Conservation (phyloP, 75 land plant genomes). For the Pseudotsuga menziesii region DNA sequence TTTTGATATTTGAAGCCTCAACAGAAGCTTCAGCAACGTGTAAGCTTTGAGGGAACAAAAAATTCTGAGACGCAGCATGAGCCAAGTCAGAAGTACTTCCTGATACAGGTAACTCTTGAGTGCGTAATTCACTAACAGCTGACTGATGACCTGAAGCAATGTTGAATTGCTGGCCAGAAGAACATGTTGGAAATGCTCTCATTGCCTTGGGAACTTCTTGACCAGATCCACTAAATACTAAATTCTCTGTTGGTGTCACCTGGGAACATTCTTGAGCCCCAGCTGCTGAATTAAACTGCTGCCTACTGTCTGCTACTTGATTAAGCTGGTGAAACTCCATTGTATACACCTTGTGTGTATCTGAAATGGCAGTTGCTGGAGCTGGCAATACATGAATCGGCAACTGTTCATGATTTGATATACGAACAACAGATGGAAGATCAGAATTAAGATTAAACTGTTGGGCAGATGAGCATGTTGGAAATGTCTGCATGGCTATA, state of each 20-base stretch:
- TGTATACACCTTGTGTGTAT: constrained; percentile 2
- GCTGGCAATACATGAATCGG: not conserved
- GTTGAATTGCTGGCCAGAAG: not conserved
- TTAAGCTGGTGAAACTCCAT: not conserved
- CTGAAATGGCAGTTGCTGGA: not conserved
- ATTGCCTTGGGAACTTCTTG: constrained; percentile 1
- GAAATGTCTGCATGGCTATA: not conserved
- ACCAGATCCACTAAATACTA: not conserved
- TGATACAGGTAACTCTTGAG: not conserved
- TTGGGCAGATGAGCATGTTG: constrained; percentile 2
- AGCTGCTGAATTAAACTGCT: not conserved
- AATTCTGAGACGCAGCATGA: not conserved
- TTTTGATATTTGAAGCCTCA: not conserved
- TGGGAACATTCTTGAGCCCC: not conserved
- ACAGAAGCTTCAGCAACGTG: not conserved
- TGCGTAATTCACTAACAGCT: not conserved
- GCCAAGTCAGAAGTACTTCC: not conserved
- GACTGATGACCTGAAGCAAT: constrained; percentile 1
- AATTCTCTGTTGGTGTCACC: not conserved
- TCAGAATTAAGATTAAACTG: not conserved
- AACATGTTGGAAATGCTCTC: not conserved
- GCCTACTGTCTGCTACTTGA: constrained; percentile 1
- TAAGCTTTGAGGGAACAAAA: constrained; percentile 3
- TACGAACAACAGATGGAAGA: constrained; percentile 1
- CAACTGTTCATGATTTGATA: not conserved